phyloP scores from a whole-genome alignment of 2,329 filamentous ascomycete genomes.

The Colletotrichum australisinense region DNA sequence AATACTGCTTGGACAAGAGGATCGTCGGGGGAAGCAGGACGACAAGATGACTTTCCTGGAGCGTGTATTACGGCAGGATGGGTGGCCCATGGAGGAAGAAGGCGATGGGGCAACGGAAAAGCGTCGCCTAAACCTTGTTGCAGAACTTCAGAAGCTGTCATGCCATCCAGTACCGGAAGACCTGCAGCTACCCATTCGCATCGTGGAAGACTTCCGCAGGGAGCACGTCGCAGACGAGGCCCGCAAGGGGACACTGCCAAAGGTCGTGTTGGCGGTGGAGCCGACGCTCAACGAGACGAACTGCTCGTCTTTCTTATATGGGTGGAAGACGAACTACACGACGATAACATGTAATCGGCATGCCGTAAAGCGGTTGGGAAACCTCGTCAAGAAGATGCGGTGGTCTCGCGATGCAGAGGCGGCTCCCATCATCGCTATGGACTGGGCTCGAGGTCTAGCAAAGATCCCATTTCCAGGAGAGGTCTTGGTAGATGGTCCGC shows the following conservation, averaged over 20 bases:
- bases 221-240: constrained; percentile 37
- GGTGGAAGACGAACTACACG: constrained; percentile 47
- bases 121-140: constrained; percentile 36
- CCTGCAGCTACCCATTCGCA: constrained; percentile 48
- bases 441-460: constrained; percentile 27
- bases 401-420: constrained; percentile 26
- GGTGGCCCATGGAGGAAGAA: constrained; percentile 12
- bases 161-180: constrained; percentile 44
- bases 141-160: constrained; percentile 47
- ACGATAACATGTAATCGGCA: constrained; percentile 51
- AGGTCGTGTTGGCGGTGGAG: constrained; percentile 43
- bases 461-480: constrained; percentile 26
- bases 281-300: constrained; percentile 48
- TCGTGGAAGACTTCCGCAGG: constrained; percentile 40
- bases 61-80: constrained; percentile 8
- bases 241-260: constrained; percentile 40
- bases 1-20: constrained; percentile 16
- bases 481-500: constrained; percentile 14
- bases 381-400: constrained; percentile 26
- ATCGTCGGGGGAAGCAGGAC: constrained; percentile 9
- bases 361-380: background rate
- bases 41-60: constrained; percentile 19
- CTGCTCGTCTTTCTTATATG: constrained; percentile 52
- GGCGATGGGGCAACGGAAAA: background rate
- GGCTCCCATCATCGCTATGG: constrained; percentile 18